These are phyloP conservation scores for Globisporangium megalacanthum DNA, from an alignment of 352 stramenopile species.

Conservation along the genomic window DNA sequence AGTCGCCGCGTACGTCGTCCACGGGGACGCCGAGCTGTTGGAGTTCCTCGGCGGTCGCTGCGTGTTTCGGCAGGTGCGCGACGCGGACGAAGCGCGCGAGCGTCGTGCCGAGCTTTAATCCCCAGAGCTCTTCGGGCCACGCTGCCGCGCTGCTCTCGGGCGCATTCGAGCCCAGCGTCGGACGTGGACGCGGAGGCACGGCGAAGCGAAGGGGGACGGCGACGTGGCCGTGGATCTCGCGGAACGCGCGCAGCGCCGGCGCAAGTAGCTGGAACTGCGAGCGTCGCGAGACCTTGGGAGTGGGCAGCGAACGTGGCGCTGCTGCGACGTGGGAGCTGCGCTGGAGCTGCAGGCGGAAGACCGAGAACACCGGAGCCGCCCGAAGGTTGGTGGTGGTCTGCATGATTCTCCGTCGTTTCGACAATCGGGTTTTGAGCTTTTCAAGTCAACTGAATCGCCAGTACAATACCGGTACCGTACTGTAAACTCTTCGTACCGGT, in stretches of 20 bases:
- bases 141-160: neutral
- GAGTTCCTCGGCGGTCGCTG: slow-evolving; percentile 15
- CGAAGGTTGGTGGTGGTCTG: no score
- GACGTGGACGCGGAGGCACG: slow-evolving; percentile 5
- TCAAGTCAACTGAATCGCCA: no score
- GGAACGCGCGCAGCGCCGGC: slow-evolving; percentile 30
- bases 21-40: slow-evolving; percentile 17
- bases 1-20: slow-evolving; percentile 7
- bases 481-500: neutral
- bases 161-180: neutral
- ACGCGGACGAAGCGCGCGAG: slow-evolving; percentile 35
- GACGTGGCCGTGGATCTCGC: slow-evolving; percentile 22
- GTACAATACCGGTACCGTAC: neutral
- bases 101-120: slow-evolving; percentile 37
- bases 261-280: slow-evolving; percentile 22
- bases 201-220: slow-evolving; percentile 32
- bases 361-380: no score
- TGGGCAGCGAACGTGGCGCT: neutral
- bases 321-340: neutral
- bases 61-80: slow-evolving; percentile 21
- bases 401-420: no score
- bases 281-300: neutral
- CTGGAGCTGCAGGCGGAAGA: no score
- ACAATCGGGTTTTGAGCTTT: no score
- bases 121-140: slow-evolving; percentile 24